Percentiles rank a stretch among this genome's conserved stretches.
These are phyloP conservation scores for Francoa sonchifolia DNA, from an alignment of 441 rosid species.

Conservation along the genomic window DNA sequence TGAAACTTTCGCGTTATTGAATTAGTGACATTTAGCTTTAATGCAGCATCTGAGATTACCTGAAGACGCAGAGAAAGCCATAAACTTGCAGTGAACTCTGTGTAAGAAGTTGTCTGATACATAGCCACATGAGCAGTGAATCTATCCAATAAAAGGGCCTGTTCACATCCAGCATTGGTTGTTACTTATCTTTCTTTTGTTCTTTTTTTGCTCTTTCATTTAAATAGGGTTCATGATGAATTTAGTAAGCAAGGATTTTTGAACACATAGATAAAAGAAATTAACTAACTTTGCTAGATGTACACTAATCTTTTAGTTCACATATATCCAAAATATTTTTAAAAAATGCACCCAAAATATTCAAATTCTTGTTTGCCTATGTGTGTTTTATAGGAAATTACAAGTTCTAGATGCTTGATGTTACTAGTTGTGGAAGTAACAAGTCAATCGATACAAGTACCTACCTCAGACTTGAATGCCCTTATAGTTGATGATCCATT, in stretches of 20 bases:
- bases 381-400: too few species aligned
- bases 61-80: conserved; percentile 98
- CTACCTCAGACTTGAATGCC: conserved; percentile 79
- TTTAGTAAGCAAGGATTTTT: too few species aligned
- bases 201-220: neutral
- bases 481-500: conserved; percentile 91
- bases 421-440: neutral
- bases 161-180: conserved; percentile 16
- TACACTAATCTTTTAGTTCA: too few species aligned
- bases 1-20: too few species aligned
- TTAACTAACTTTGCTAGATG: too few species aligned
- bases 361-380: too few species aligned
- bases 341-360: too few species aligned
- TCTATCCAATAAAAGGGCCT: conserved; percentile 53
- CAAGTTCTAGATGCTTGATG: too few species aligned
- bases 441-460: neutral
- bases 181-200: conserved; percentile 1
- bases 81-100: conserved; percentile 73
- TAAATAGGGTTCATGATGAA: too few species aligned
- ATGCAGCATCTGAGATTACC: conserved; percentile 24
- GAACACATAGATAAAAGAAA: too few species aligned
- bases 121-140: conserved; percentile 47
- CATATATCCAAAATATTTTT: too few species aligned
- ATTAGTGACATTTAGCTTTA: neutral
- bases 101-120: conserved; percentile 79